phyloP scores from a whole-genome alignment of 2,329 filamentous ascomycete genomes.

The Meredithiella fracta region DNA sequence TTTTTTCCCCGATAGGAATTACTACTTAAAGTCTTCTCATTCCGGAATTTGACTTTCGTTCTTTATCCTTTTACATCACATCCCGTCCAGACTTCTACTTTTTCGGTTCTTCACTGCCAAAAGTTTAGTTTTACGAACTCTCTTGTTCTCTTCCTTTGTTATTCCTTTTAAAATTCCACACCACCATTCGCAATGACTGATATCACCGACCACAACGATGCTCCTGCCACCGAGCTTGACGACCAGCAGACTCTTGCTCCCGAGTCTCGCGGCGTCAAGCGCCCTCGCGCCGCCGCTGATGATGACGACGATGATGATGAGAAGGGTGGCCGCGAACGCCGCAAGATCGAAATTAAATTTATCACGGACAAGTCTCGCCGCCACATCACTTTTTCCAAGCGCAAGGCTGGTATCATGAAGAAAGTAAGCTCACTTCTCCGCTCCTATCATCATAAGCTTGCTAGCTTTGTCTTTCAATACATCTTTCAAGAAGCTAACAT shows the following conservation, averaged over 20 bases:
- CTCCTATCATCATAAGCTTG: too few species aligned
- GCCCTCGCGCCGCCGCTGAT: slow-evolving; percentile 66
- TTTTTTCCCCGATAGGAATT: not conserved
- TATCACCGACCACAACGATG: slow-evolving; percentile 62
- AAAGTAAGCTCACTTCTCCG: slow-evolving; percentile 75
- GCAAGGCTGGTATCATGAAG: slow-evolving; percentile 99
- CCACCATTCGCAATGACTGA: slow-evolving; percentile 54
- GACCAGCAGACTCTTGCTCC: slow-evolving; percentile 47
- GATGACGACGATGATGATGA: slow-evolving; percentile 97
- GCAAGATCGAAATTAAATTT: slow-evolving; percentile 99
- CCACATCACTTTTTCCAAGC: slow-evolving; percentile 99
- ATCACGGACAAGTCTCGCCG: slow-evolving; percentile 99
- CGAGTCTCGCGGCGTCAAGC: slow-evolving; percentile 76
- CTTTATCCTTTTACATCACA: not conserved
- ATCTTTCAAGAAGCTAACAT: slow-evolving; percentile 12
- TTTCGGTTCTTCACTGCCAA: not conserved
- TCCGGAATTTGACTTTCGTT: slow-evolving; percentile 1
- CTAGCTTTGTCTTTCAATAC: not conserved
- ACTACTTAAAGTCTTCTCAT: not conserved
- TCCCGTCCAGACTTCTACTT: not conserved
- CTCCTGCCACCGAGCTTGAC: slow-evolving; percentile 57
- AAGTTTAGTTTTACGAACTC: not conserved
- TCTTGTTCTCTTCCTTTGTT: slow-evolving; percentile 6
- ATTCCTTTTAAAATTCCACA: not conserved
- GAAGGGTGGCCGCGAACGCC: slow-evolving; percentile 90